Evolutionary conservation across 2,329 filamentous ascomycete species (phyloP).

Genomic region (Penicillium sp.): DNA sequence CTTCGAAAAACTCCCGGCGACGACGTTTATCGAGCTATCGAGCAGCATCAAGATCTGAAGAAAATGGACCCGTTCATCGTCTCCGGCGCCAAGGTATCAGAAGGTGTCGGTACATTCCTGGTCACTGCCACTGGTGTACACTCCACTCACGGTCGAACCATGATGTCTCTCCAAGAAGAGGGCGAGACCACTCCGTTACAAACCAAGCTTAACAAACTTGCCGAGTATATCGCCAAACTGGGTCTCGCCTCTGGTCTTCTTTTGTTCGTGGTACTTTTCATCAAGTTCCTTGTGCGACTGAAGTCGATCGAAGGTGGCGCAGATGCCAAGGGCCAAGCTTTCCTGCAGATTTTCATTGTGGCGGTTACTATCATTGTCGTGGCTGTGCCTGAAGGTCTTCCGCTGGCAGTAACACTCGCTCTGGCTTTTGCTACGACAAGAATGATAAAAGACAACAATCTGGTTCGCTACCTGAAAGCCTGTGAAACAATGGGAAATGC

Average conservation of each 20-base stretch:
- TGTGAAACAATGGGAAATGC: constrained; percentile 69
- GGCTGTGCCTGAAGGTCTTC: constrained; percentile 64
- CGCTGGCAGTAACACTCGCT: constrained; percentile 64
- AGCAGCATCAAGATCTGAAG: constrained; percentile 61
- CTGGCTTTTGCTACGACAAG: constrained; percentile 66
- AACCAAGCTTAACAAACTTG: constrained; percentile 74
- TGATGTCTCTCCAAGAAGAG: constrained; percentile 78
- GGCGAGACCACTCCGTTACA: constrained; percentile 79
- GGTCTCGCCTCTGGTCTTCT: constrained; percentile 72
- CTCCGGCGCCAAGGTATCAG: constrained; percentile 76
- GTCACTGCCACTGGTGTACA: constrained; percentile 75
- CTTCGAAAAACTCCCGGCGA: constrained; percentile 69
- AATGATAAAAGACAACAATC: constrained; percentile 67
- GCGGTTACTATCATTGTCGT: constrained; percentile 65
- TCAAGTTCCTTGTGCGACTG: constrained; percentile 72
- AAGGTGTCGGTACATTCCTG: constrained; percentile 75
- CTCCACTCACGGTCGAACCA: constrained; percentile 75
- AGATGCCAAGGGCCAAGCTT: constrained; percentile 60
- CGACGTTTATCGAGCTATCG: constrained; percentile 67
- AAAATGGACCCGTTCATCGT: constrained; percentile 81
- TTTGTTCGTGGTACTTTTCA: constrained; percentile 78
- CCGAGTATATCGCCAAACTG: constrained; percentile 79
- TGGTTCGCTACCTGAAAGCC: constrained; percentile 63
- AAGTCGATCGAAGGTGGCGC: constrained; percentile 51
- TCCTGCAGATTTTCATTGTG: constrained; percentile 62